Evolutionary conservation across 2,329 filamentous ascomycete species (phyloP), one percentile per base, ranked within the genome.

Genomic region (Epichloe sp.): DNA sequence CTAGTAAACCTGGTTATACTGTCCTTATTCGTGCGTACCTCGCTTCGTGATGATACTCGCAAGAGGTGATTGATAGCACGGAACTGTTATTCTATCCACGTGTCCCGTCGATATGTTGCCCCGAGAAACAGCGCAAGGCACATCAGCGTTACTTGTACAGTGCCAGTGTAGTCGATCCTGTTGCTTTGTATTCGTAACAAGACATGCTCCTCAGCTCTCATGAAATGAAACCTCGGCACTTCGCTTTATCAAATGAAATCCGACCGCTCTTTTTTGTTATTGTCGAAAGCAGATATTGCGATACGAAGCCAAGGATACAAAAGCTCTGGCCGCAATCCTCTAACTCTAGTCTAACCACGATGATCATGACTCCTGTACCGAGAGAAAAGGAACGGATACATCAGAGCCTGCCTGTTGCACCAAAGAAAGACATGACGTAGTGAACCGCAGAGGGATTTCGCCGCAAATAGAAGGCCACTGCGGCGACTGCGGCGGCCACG

Each of bases 401-500:
- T 48, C 23, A 17, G 26, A 23, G 17, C 34, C 23, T 47, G 34
- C 37, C 36, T 19, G 17, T 34, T 53, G 46, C 52, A 43, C 55
- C 55, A 44, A 68, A 64, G 2, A 63, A 46, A 2, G 59, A 56
- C 41, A 60, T 11, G 42, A 68, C 41, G 17, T 57, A 57, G 37
- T 61, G 59, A 15, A 67, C 31, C n/a, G 58, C 51, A 12, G 54
- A 50, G 3, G 3, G 65, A 19, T 72, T 70, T 51, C 71, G 80
- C 49, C 80, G 75, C 55, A 89, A 64, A 66, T 83, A 86, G 52
- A 88, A 70, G 7, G 87, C 86, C 50, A 86, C 57, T 23, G 82
- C 66, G 31, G 80, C 86, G 45, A 91, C 75, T 5, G 84, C 62
- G 26, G 93, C 65, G 23, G 87, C 81, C 49, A 82, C 65, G 31